phyloP scores from a whole-genome alignment of 257 asterid genomes.

The Ehretia macrophylla region DNA sequence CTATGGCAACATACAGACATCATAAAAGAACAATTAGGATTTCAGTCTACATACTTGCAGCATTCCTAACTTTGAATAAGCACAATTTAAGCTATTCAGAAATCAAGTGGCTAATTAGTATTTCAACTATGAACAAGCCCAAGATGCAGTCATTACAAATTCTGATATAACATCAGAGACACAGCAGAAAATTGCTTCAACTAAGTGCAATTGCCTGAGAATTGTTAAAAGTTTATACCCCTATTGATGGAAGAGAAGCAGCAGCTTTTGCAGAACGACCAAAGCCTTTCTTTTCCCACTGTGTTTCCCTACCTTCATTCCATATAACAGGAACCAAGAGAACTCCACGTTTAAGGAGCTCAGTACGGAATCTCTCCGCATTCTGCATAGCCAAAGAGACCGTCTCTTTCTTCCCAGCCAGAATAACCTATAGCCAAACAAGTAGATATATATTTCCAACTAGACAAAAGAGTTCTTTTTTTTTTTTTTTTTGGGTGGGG shows the following conservation, averaged over 20 bases:
- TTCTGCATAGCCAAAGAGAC: conserved; percentile 62
- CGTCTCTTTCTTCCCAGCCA: conserved; percentile 83
- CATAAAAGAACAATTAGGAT: conserved; percentile 13
- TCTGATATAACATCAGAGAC: not conserved
- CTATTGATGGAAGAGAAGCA: conserved; percentile 84
- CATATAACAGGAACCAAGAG: conserved; percentile 83
- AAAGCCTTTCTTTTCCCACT: conserved; percentile 76
- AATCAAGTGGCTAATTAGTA: too few species aligned
- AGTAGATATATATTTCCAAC: not conserved
- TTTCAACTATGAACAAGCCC: too few species aligned
- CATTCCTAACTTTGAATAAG: not conserved
- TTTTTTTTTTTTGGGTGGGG: not conserved
- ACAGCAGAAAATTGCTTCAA: not conserved
- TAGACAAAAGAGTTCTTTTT: not conserved
- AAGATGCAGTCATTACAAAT: too few species aligned
- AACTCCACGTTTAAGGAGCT: conserved; percentile 77
- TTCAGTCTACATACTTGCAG: not conserved
- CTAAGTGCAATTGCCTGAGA: not conserved
- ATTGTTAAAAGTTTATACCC: conserved; percentile 41
- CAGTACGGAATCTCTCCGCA: conserved; percentile 85
- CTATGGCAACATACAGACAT: conserved; percentile 32
- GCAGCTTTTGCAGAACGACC: conserved; percentile 68
- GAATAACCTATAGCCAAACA: conserved; percentile 59
- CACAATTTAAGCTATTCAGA: too few species aligned
- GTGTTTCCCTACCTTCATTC: conserved; percentile 59